phyloP scores from a whole-genome alignment of 1,139 yeast species.

The Hemisphaericaspora xylanilytica region DNA sequence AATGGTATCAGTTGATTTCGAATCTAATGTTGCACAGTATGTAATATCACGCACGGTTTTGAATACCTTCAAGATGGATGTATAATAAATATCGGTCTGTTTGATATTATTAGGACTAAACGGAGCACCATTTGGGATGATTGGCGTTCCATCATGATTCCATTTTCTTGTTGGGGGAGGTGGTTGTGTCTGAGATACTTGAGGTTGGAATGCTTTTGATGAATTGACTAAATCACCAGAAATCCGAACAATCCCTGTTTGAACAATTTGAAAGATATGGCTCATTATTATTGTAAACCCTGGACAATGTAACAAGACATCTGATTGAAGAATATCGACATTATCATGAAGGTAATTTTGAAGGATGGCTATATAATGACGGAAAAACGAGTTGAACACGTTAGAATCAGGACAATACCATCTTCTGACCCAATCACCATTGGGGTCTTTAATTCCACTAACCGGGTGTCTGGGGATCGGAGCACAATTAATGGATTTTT shows the following conservation, averaged over 20 bases:
- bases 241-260: constrained; percentile 34
- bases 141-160: background rate
- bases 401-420: constrained; percentile 57
- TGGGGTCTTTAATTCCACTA: constrained; percentile 55
- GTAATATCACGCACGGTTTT: constrained; percentile 47
- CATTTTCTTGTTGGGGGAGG: background rate
- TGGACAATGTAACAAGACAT: constrained; percentile 22
- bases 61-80: constrained; percentile 41
- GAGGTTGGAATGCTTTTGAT: constrained; percentile 1
- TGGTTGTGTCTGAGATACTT: background rate
- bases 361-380: constrained; percentile 52
- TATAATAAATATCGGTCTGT: constrained; percentile 34
- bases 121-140: constrained; percentile 10
- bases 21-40: constrained; percentile 19
- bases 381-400: constrained; percentile 69
- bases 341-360: constrained; percentile 11
- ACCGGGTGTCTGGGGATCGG: constrained; percentile 57
- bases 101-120: constrained; percentile 13
- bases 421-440: constrained; percentile 65
- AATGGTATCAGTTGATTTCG: constrained; percentile 12
- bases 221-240: constrained; percentile 19
- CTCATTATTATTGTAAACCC: constrained; percentile 39
- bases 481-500: constrained; percentile 32
- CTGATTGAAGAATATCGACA: constrained; percentile 2
- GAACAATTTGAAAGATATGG: constrained; percentile 38